Evolutionary conservation across 495 filamentous ascomycete genomes (phyloP).

Genomic region (Xanthoparmelia taractica): DNA sequence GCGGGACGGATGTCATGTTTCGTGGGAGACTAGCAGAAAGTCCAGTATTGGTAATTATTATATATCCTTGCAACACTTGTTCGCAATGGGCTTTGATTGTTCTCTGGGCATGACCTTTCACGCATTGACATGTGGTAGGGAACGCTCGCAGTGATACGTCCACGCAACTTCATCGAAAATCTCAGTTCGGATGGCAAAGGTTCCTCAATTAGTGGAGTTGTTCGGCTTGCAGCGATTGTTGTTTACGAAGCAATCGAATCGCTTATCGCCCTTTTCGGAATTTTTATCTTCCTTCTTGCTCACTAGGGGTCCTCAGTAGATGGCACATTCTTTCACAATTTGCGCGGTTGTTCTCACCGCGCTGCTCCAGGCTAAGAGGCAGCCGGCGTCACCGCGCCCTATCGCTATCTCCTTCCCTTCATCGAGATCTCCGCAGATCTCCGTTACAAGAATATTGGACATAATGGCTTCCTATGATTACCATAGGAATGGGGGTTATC

Average conservation of each 20-base stretch:
- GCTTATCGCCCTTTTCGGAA: neutral
- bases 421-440: neutral
- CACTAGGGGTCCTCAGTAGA: neutral
- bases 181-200: neutral
- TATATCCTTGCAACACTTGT: neutral
- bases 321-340: neutral
- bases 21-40: neutral
- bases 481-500: neutral
- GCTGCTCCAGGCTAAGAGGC: neutral
- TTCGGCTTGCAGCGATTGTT: neutral
- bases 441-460: neutral
- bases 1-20: too few relatives aligned
- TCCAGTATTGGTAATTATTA: neutral
- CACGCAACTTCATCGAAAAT: neutral
- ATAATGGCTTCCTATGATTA: neutral
- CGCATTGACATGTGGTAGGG: neutral
- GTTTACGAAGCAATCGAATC: neutral
- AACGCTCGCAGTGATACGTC: neutral
- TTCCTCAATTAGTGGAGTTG: neutral
- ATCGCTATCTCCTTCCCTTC: neutral
- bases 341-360: neutral
- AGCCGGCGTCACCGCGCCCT: neutral
- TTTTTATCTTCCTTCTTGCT: neutral
- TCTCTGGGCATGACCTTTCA: neutral
- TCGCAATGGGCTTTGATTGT: neutral